phyloP scores from a whole-genome alignment of 192 early-diverging fungal species.

The Entophlyctis helioformis region DNA sequence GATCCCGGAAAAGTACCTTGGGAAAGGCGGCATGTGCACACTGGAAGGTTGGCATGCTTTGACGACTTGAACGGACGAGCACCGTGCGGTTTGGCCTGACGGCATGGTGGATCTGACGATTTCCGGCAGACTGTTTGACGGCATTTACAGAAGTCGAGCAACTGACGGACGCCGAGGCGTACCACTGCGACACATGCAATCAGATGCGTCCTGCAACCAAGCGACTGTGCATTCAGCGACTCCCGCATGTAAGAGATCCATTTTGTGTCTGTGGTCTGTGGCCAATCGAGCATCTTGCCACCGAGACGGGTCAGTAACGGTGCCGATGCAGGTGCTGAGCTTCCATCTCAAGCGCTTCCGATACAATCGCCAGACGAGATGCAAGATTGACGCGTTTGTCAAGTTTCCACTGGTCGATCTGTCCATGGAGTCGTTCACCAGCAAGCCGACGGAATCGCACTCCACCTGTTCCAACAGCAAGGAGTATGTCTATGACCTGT shows the following conservation, averaged over 20 bases:
- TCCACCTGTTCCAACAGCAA: no score
- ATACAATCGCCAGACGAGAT: neutral
- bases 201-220: conserved; percentile 1
- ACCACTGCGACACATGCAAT: conserved; percentile 7
- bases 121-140: conserved; percentile 4
- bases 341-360: conserved; percentile 15
- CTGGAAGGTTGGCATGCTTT: conserved; percentile 1
- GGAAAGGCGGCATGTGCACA: conserved; percentile 2
- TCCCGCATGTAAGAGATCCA: conserved; percentile 5
- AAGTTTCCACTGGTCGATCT: conserved; percentile 7
- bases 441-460: no score
- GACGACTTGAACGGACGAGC: no score
- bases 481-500: conserved; percentile 10
- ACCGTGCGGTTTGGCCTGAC: no score
- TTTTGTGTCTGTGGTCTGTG: neutral
- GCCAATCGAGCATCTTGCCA: neutral
- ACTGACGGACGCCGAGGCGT: conserved; percentile 6
- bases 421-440: conserved; percentile 1
- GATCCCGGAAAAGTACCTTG: conserved; percentile 7
- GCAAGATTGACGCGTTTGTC: conserved; percentile 7
- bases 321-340: conserved; percentile 4
- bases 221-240: neutral
- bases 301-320: neutral
- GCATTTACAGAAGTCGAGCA: conserved; percentile 9
- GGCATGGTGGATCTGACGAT: neutral